Percentiles rank a stretch among this genome's conserved stretches.
These are phyloP conservation scores for Phytophthora podocarpi DNA, from an alignment of 352 stramenopile species.

Conservation along the genomic window DNA sequence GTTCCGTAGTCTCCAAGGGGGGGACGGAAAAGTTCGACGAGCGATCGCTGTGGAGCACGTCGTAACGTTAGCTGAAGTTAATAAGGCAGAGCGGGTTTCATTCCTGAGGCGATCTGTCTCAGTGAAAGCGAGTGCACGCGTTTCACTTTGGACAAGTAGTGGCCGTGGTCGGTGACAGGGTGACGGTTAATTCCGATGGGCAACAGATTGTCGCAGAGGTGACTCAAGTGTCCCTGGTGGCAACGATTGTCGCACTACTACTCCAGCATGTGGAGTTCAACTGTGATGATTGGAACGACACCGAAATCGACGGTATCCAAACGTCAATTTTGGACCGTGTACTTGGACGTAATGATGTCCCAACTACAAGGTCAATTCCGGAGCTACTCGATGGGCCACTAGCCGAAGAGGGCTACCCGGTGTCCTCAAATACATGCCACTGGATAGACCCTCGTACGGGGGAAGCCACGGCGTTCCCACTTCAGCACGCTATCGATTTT, in stretches of 20 bases:
- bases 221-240: background rate
- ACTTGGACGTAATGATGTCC: background rate
- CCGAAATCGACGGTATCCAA: background rate
- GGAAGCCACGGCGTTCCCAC: too few species aligned
- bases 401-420: background rate
- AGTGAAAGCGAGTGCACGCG: background rate
- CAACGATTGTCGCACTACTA: background rate
- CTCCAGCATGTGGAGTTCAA: conserved; percentile 4
- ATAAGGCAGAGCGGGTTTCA: background rate
- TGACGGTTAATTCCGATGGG: background rate
- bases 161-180: background rate
- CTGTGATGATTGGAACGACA: background rate
- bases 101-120: background rate
- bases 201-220: background rate
- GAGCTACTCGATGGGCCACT: too few species aligned
- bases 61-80: background rate
- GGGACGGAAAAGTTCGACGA: background rate
- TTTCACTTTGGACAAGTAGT: conserved; percentile 9
- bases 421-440: background rate
- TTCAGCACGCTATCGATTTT: too few species aligned
- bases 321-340: background rate
- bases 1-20: background rate
- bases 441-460: conserved; percentile 10
- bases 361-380: background rate
- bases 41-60: background rate